Conservation (phyloP, 2,329 filamentous ascomycete genomes). For the Neonectria neomacrospora region DNA sequence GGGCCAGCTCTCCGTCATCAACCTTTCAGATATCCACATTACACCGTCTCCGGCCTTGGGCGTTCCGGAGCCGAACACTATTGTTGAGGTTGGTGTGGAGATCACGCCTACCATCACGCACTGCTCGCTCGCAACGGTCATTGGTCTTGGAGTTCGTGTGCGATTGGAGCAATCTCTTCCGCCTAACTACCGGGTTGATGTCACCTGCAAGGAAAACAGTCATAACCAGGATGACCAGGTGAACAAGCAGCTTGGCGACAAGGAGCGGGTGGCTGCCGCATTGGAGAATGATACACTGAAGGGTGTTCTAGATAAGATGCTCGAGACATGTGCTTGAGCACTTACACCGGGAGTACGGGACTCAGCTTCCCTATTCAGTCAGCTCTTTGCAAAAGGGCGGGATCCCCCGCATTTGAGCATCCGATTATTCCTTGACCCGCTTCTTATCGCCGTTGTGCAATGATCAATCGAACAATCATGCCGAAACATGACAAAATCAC, state of each 20-base stretch:
- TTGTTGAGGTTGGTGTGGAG: constrained; percentile 82
- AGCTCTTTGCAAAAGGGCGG: constrained; percentile 4
- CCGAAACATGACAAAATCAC: constrained; percentile 17
- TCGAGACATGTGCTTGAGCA: constrained; percentile 78
- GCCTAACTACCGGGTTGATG: constrained; percentile 90
- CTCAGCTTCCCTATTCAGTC: constrained; percentile 4
- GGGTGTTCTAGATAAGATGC: constrained; percentile 91
- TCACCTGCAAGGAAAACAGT: constrained; percentile 95
- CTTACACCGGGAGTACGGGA: not conserved
- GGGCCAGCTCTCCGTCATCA: constrained; percentile 93
- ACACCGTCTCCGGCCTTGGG: constrained; percentile 53
- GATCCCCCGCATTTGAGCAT: constrained; percentile 3
- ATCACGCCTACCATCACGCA: constrained; percentile 97
- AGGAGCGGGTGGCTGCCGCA: constrained; percentile 94
- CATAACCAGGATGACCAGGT: constrained; percentile 95
- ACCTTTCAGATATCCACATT: constrained; percentile 92
- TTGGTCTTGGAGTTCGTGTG: constrained; percentile 91
- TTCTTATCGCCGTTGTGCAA: constrained; percentile 14
- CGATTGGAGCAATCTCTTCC: constrained; percentile 91
- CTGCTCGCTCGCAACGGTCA: constrained; percentile 95
- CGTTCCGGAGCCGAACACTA: constrained; percentile 61
- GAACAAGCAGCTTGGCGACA: constrained; percentile 96
- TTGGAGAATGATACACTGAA: constrained; percentile 93
- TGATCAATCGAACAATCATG: constrained; percentile 19
- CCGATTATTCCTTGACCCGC: constrained; percentile 13